A percentile compares a stretch with the other conserved stretches of the same genome.
Evolutionary conservation across 306 rosid genomes (phyloP).

Genomic region (Dalbergia cochinchinensis): DNA sequence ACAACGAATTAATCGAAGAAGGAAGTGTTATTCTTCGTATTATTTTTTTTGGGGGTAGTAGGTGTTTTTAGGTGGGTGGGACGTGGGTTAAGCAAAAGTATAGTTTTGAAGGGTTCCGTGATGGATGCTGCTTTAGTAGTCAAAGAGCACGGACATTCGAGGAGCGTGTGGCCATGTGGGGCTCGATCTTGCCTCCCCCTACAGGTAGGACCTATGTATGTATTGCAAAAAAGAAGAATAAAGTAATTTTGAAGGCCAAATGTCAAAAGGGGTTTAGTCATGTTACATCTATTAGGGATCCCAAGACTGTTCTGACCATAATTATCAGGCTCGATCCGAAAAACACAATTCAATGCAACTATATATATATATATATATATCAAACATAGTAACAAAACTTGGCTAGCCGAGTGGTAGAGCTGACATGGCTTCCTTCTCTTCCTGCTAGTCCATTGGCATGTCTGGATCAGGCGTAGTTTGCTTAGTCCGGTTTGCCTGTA

Average conservation of each 20-base stretch:
- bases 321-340: too few species aligned
- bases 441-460: too few species aligned
- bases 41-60: not conserved
- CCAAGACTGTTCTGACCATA: too few species aligned
- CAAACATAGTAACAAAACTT: too few species aligned
- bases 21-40: not conserved
- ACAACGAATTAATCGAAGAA: not conserved
- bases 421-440: too few species aligned
- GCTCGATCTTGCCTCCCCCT: not conserved
- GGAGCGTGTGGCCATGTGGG: not conserved
- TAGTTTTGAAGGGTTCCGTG: not conserved
- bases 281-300: too few species aligned
- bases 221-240: not conserved
- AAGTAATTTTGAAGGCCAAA: not conserved
- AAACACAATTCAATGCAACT: too few species aligned
- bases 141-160: not conserved
- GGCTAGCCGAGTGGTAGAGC: too few species aligned
- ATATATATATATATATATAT: too few species aligned
- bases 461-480: too few species aligned
- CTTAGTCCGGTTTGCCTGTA: too few species aligned
- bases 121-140: not conserved
- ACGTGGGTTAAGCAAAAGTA: not conserved
- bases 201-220: not conserved
- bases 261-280: not conserved
- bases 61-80: too few species aligned